phyloP scores from a whole-genome alignment of 2,329 filamentous ascomycete species.

The Diaporthe aspalathi region DNA sequence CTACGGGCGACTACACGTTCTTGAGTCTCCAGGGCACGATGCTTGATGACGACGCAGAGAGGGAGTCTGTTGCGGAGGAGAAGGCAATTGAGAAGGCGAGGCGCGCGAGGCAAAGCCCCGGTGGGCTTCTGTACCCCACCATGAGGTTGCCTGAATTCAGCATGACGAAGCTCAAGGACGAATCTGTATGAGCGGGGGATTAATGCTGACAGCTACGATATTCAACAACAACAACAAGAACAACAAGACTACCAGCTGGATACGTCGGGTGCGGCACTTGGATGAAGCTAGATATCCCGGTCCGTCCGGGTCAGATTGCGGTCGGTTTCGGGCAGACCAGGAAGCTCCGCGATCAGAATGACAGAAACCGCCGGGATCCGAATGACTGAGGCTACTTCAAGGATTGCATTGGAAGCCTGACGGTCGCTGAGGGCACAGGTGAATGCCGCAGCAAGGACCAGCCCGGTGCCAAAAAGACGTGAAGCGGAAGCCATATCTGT shows the following conservation, averaged over 20 bases:
- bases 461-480: not conserved
- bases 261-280: not conserved
- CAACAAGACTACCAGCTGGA: not conserved
- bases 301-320: not conserved
- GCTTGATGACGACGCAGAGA: constrained; percentile 76
- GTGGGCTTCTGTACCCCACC: constrained; percentile 45
- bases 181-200: constrained; percentile 12
- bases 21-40: constrained; percentile 91
- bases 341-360: not conserved
- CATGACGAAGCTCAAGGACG: constrained; percentile 58
- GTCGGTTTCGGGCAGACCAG: not conserved
- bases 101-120: constrained; percentile 51
- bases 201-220: not conserved
- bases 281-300: too few species aligned
- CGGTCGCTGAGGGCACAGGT: not conserved
- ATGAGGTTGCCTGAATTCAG: constrained; percentile 63
- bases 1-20: constrained; percentile 81
- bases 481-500: not conserved
- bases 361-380: too few species aligned
- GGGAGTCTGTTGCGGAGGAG: constrained; percentile 66
- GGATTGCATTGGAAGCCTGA: not conserved
- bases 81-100: constrained; percentile 52
- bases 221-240: not conserved
- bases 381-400: not conserved
- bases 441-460: not conserved